These are phyloP conservation scores for Aschersonia sp. DNA, from an alignment of 2,329 filamentous ascomycete genomes.

Conservation along the genomic window DNA sequence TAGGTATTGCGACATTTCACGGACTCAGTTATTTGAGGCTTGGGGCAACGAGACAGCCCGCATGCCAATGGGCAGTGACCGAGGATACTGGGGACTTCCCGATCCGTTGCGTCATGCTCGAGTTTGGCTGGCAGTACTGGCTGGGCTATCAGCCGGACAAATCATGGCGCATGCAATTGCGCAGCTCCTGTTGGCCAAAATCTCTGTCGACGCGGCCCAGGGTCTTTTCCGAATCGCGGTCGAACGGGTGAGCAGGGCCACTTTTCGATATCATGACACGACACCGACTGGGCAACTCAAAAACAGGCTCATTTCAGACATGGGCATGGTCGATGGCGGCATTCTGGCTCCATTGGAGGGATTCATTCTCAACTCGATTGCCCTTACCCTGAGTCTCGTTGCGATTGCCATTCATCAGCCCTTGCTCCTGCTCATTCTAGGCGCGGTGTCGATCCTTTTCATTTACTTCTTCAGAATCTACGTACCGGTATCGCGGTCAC, in stretches of 20 bases:
- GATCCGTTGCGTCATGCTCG: conserved; percentile 50
- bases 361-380: conserved; percentile 56
- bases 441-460: conserved; percentile 53
- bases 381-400: conserved; percentile 56
- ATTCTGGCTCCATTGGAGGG: conserved; percentile 60
- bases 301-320: conserved; percentile 84
- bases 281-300: conserved; percentile 81
- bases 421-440: conserved; percentile 57
- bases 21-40: conserved; percentile 71
- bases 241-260: conserved; percentile 59
- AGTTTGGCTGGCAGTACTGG: conserved; percentile 63
- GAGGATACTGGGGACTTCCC: conserved; percentile 29
- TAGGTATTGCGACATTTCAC: conserved; percentile 47
- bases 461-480: conserved; percentile 63
- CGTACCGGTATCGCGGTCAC: conserved; percentile 67
- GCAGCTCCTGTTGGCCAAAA: conserved; percentile 56
- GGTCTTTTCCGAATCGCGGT: conserved; percentile 62
- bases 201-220: conserved; percentile 66
- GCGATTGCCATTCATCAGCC: conserved; percentile 74
- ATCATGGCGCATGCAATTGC: conserved; percentile 45
- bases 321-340: conserved; percentile 78
- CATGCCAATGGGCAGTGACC: neutral
- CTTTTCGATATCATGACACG: conserved; percentile 81
- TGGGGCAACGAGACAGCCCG: conserved; percentile 53
- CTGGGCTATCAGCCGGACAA: conserved; percentile 47